Conservation (phyloP, 768 basidiomycete species). For the Hypholoma fasciculare region DNA sequence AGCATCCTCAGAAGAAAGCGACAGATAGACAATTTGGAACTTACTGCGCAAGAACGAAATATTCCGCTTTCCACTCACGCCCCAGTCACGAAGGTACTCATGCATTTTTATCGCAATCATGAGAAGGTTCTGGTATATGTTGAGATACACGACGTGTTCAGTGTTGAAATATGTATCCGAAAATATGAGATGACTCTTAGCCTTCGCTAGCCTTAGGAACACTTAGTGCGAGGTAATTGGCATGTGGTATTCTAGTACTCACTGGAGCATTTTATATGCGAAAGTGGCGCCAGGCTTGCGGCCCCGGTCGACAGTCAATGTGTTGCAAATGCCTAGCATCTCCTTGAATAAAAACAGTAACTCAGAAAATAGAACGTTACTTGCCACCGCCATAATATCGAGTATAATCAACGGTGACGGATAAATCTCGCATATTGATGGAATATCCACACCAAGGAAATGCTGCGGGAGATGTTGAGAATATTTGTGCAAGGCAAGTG, state of each 20-base stretch:
- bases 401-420: constrained; percentile 77
- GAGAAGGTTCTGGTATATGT: constrained; percentile 86
- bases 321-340: constrained; percentile 56
- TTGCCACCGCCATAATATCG: constrained; percentile 64
- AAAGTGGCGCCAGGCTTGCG: constrained; percentile 68
- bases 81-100: constrained; percentile 71
- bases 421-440: constrained; percentile 75
- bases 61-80: constrained; percentile 41
- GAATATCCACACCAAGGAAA: constrained; percentile 95
- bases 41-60: constrained; percentile 45
- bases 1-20: not conserved
- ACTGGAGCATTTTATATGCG: constrained; percentile 75
- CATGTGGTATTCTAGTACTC: constrained; percentile 21
- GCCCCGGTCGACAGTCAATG: constrained; percentile 70
- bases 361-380: constrained; percentile 16
- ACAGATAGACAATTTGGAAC: not conserved
- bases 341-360: not conserved
- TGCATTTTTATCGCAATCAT: constrained; percentile 87
- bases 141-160: constrained; percentile 60
- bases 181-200: constrained; percentile 79
- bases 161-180: constrained; percentile 74
- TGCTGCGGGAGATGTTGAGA: constrained; percentile 35
- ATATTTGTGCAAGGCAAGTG: not conserved
- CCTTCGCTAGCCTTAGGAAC: constrained; percentile 58
- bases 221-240: not conserved